Base-by-base conservation (phyloP, 257 asterid species). In the Lavandula angustifolia region DNA sequence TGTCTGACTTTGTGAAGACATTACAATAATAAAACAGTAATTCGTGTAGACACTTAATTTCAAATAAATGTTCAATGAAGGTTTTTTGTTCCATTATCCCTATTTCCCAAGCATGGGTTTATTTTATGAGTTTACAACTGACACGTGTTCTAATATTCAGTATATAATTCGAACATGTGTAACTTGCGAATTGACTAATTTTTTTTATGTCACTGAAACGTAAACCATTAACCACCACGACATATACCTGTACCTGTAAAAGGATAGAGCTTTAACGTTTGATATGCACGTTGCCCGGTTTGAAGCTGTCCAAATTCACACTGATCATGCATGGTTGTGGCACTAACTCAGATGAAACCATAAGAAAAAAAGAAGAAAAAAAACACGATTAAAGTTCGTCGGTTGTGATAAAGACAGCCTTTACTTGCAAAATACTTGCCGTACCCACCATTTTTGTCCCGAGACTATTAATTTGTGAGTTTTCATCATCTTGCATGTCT, bases 361-460 rank as follows among this genome's bases (percentile, higher is more conserved):
- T n/a, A n/a, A n/a, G n/a, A n/a, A n/a, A n/a, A n/a, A n/a, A n/a
- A n/a, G n/a, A n/a, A n/a, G n/a, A n/a, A n/a, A n/a, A n/a, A n/a
- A n/a, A n/a, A n/a, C 67, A 33, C 18, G 64, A 43, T 54, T 18
- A 33, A 54, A 62, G 64, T 70, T 62, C 64, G 67, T 69, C 54
- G 33, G 51, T 59, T 1, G 7, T n/a, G 74, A 69, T 29, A 59
- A 50, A 59, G 67, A 69, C 74, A 69, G 31, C 67, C 11, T 49
- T 55, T 7, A 44, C n/a, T 42, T 13, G 63, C 47, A 29, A 33
- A 47, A 47, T 7, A 49, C 10, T 22, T 18, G 50, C 17, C 69
- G 11, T 49, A 10, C 38, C 47, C 54, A 60, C 40, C 22, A 12
- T 42, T 59, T 12, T 10, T 41, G 1, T 9, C 64, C 7, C 40